Evolutionary conservation across 805 yeast species (phyloP).

Genomic region (Wickerhamiella sorbophila): DNA sequence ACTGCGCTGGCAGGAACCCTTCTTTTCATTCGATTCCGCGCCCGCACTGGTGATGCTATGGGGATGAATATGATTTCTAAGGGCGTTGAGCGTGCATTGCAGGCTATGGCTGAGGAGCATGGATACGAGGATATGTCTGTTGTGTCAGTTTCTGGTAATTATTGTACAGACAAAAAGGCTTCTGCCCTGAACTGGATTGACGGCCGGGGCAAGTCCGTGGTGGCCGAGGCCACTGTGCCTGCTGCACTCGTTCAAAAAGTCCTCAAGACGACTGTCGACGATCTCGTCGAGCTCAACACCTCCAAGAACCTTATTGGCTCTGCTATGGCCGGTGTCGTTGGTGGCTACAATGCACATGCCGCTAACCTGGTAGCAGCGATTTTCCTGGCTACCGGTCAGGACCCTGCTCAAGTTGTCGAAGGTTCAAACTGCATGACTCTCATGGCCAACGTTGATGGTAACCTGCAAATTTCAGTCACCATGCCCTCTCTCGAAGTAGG

Average conservation of each 20-base stretch:
- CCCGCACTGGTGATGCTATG: conserved; percentile 99
- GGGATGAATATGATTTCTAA: conserved; percentile 99
- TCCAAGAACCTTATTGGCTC: conserved; percentile 88
- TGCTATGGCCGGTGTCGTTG: conserved; percentile 96
- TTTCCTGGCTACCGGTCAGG: conserved; percentile 92
- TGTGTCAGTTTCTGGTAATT: conserved; percentile 89
- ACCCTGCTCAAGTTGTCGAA: conserved; percentile 99
- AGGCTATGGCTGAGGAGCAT: conserved; percentile 69
- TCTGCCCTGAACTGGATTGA: conserved; percentile 99
- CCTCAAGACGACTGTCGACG: conserved; percentile 81
- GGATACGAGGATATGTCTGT: conserved; percentile 93
- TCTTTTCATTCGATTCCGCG: conserved; percentile 80
- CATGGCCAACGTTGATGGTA: conserved; percentile 72
- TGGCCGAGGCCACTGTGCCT: conserved; percentile 89
- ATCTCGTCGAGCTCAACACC: conserved; percentile 78
- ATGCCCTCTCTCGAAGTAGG: conserved; percentile 99
- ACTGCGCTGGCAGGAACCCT: conserved; percentile 91
- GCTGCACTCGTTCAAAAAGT: conserved; percentile 65
- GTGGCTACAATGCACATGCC: conserved; percentile 98
- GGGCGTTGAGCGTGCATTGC: conserved; percentile 83
- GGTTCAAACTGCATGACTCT: conserved; percentile 94
- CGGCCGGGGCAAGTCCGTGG: conserved; percentile 97
- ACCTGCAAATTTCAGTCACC: conserved; percentile 83
- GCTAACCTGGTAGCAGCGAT: conserved; percentile 93
- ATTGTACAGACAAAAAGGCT: conserved; percentile 94